These are phyloP conservation scores for Tuber magnatum DNA, from an alignment of 495 filamentous ascomycete species.

Conservation along the genomic window DNA sequence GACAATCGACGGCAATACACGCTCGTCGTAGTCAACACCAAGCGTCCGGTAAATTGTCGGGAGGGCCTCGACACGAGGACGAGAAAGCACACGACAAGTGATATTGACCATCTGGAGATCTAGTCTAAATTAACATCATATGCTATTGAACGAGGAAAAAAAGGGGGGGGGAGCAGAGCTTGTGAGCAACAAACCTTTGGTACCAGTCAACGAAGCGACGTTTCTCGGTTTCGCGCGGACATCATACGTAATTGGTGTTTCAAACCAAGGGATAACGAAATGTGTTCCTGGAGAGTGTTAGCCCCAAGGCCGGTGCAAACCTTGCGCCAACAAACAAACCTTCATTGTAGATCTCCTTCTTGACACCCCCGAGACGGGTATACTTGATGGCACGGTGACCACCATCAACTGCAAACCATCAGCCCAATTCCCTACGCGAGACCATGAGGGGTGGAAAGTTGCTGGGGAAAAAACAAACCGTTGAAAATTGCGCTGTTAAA, in stretches of 20 bases:
- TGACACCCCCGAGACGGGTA: slow-evolving; percentile 83
- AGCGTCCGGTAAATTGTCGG: slow-evolving; percentile 96
- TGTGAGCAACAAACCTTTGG: slow-evolving; percentile 51
- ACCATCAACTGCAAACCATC: slow-evolving; percentile 66
- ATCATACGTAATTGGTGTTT: slow-evolving; percentile 93
- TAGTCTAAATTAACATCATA: background rate
- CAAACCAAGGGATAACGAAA: slow-evolving; percentile 88
- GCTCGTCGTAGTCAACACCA: slow-evolving; percentile 92
- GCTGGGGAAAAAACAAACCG: slow-evolving; percentile 46
- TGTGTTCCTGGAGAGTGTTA: slow-evolving; percentile 64
- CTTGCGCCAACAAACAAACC: slow-evolving; percentile 44
- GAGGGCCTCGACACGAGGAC: slow-evolving; percentile 76
- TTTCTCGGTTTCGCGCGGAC: slow-evolving; percentile 95
- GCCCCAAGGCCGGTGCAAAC: slow-evolving; percentile 4
- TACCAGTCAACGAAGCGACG: slow-evolving; percentile 93
- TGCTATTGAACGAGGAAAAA: background rate
- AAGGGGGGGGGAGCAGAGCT: background rate
- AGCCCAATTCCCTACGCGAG: slow-evolving; percentile 9
- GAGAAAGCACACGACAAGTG: slow-evolving; percentile 96
- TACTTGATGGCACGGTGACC: slow-evolving; percentile 99
- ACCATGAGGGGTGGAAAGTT: background rate
- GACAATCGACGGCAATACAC: slow-evolving; percentile 92
- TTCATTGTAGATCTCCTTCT: slow-evolving; percentile 94
- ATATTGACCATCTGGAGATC: slow-evolving; percentile 99
- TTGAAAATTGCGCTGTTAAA: slow-evolving; percentile 91